phyloP scores from a whole-genome alignment of 2,329 filamentous ascomycete genomes.

The Allantophomopsis lycopodina region DNA sequence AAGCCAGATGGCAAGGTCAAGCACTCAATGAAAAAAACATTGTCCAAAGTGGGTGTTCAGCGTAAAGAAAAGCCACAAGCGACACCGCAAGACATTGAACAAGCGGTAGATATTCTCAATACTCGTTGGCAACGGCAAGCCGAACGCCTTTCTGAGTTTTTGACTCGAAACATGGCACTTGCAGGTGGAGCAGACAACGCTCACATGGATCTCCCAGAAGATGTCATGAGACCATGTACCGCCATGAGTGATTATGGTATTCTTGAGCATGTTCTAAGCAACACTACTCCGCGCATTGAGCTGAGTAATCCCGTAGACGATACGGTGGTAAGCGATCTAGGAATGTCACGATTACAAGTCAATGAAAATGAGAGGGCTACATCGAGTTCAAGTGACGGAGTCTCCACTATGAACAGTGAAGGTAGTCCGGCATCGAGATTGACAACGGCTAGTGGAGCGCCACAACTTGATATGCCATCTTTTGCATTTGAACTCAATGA shows the following conservation, averaged over 20 bases:
- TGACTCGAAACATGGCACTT: slow-evolving; percentile 17
- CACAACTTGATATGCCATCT: background rate
- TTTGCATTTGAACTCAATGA: background rate
- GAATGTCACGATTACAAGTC: background rate
- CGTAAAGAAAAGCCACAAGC: slow-evolving; percentile 10
- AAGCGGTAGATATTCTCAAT: slow-evolving; percentile 13
- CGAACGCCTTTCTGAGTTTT: slow-evolving; percentile 12
- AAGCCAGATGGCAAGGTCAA: slow-evolving; percentile 10
- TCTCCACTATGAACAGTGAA: background rate
- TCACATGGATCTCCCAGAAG: slow-evolving; percentile 5
- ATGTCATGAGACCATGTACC: slow-evolving; percentile 13
- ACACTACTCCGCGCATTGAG: slow-evolving; percentile 17
- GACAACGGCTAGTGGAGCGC: background rate
- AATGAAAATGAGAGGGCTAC: background rate
- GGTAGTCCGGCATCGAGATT: background rate
- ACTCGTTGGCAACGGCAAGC: slow-evolving; percentile 17
- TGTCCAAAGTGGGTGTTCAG: slow-evolving; percentile 14
- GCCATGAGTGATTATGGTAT: slow-evolving; percentile 16
- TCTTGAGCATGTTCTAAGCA: slow-evolving; percentile 16
- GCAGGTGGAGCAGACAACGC: slow-evolving; percentile 9
- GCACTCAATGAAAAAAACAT: slow-evolving; percentile 14
- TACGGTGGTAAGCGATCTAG: background rate
- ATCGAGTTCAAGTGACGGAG: background rate
- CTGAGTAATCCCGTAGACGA: slow-evolving; percentile 14
- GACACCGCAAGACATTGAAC: slow-evolving; percentile 17